These are phyloP conservation scores for Austroboletus eburneus DNA, from an alignment of 768 basidiomycete genomes.

Conservation along the genomic window DNA sequence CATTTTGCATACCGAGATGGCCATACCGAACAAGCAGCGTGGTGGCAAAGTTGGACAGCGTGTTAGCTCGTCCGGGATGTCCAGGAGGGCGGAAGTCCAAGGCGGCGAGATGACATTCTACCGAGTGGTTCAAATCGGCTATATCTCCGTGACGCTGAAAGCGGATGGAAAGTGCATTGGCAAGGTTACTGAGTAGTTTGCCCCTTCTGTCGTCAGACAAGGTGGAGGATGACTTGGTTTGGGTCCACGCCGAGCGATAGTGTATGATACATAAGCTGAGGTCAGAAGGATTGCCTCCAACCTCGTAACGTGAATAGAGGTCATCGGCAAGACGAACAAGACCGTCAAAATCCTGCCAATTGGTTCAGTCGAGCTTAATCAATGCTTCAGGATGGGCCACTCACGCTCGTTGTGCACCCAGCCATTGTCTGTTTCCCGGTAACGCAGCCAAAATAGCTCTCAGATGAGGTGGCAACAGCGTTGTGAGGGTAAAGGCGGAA, in stretches of 20 bases:
- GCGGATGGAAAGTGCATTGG: constrained; percentile 24
- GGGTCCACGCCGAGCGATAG: constrained; percentile 24
- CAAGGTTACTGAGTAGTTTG: constrained; percentile 28
- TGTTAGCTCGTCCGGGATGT: constrained; percentile 22
- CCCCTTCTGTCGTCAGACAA: constrained; percentile 20
- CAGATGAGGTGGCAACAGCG: background rate
- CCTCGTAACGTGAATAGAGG: constrained; percentile 23
- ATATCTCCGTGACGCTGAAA: constrained; percentile 25
- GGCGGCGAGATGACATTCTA: constrained; percentile 25
- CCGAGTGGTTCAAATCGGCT: constrained; percentile 25
- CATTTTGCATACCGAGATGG: constrained; percentile 16
- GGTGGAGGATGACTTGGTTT: constrained; percentile 14
- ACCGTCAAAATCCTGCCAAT: constrained; percentile 18
- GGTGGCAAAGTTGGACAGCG: constrained; percentile 28
- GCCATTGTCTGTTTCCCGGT: background rate
- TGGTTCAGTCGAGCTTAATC: background rate
- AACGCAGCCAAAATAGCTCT: background rate
- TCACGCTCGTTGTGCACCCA: constrained; percentile 15
- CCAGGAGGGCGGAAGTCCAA: constrained; percentile 25
- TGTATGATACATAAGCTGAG: constrained; percentile 25
- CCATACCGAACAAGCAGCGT: constrained; percentile 27
- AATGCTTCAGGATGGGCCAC: background rate
- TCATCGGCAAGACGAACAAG: constrained; percentile 23
- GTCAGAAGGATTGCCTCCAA: constrained; percentile 17
- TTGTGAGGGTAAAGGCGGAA: constrained; percentile 2